Evolutionary conservation across 1,284 basidiomycete genomes (phyloP).

Genomic region (Cryptococcus sp.): DNA sequence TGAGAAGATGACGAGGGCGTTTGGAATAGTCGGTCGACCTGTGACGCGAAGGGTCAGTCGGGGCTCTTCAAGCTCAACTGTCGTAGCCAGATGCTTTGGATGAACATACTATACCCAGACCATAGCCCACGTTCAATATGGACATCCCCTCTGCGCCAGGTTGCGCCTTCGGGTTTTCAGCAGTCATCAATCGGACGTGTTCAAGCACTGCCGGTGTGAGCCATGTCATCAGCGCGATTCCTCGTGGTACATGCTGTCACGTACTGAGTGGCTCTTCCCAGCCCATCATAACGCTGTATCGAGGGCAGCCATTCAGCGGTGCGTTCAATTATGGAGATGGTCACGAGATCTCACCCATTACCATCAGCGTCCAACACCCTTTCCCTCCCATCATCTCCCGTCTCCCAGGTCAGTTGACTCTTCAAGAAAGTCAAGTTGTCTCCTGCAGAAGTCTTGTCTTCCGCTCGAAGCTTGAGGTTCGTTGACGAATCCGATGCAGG

Average conservation of each 20-base stretch:
- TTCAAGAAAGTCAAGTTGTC: constrained; percentile 75
- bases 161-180: constrained; percentile 58
- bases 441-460: constrained; percentile 69
- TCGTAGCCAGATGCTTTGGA: not conserved
- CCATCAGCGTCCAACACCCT: constrained; percentile 61
- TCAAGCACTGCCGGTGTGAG: constrained; percentile 42
- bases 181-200: constrained; percentile 60
- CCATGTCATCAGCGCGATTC: not conserved
- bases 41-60: constrained; percentile 18
- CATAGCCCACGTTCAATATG: constrained; percentile 90
- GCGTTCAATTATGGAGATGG: not conserved
- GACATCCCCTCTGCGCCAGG: constrained; percentile 59
- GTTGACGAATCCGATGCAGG: constrained; percentile 21
- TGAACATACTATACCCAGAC: constrained; percentile 79
- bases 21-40: constrained; percentile 86
- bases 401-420: constrained; percentile 70
- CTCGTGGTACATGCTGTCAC: constrained; percentile 22
- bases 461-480: constrained; percentile 46
- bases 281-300: constrained; percentile 84
- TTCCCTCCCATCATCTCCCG: constrained; percentile 75
- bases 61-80: not conserved
- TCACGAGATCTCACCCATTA: constrained; percentile 64
- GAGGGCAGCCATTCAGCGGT: not conserved
- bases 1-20: constrained; percentile 27
- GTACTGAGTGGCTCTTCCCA: constrained; percentile 83